Base-by-base conservation (phyloP, 345 rosid genomes). In the Boechera divaricarpa region DNA sequence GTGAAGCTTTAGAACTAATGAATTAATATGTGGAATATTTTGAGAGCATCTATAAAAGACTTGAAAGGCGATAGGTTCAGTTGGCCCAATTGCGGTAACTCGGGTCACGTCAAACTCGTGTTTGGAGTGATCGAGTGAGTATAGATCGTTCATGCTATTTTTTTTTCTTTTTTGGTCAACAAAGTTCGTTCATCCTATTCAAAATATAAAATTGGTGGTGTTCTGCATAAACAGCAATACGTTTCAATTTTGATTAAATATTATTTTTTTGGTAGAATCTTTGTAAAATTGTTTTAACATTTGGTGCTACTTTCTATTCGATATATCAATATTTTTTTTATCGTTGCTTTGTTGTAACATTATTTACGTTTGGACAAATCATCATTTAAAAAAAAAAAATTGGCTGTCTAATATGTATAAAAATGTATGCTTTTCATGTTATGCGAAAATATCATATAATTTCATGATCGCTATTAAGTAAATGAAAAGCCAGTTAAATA, bases 1-100 rank as follows among this genome's bases (percentile, higher is more conserved):
- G 69, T 62, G 61, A 72, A 72, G 76, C 69, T 72, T 69, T 71
- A 21, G 13, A 21, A 12, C 24, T 52, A 13, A 47, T 10, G 10
- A 7, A 8, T 2, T 38, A 7, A 24, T 59, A 16, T 8, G 12
- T 33, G 9, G 29, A 61, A 72, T 61, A 72, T 49, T 29, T 15
- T 10, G 16, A 72, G 58, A 26, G 76, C 61, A 61, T 61, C 68
- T 61, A 72, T 36, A 45, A 47, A 60, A 72, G 76, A 59, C 76
- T 49, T 51, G 41, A 62, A 72, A 60, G 41, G 28, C 15, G 28
- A 72, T 38, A 49, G 51, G 69, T 62, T 72, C 41, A 63, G 38
- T 51, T 61, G 10, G 39, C 59, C 59, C 67, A 49, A 33, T 60
- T 61, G 39, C 51, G 4, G 58, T 69, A 41, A 69, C 18, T 69